Evolutionary conservation across 2,329 filamentous ascomycete genomes (phyloP), one percentile per base, ranked within the genome.

Genomic region (Berkeleyomyces rouxiae): DNA sequence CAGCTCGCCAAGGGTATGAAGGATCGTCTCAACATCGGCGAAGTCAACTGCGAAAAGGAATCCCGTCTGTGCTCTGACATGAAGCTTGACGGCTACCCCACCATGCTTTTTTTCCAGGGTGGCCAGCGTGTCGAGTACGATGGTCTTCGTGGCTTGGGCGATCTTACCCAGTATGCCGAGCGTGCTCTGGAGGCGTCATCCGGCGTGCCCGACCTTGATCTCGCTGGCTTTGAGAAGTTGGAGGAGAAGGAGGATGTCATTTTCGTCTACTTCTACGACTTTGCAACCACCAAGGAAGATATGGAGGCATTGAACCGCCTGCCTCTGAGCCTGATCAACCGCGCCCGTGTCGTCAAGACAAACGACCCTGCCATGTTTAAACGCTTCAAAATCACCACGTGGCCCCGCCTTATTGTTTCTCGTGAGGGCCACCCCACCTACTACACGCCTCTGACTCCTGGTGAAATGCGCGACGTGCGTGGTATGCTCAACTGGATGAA

Each of bases 261-360:
- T 62, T 99, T 99, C 73, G 76, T 96, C 67, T 99, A 97, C 76
- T 95, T 97, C 74, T 99, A 96, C 74, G 93, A 99, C 71, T 85
- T 95, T 68, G 93, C 93, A 10, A 96, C 92, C 1, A 95, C 90
- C 0, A 85, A 79, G 51, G 93, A 99, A 74, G 93, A 99, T 71
- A 96, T 99, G 70, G 79, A 81, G 68, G 91, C 92, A 31, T 77
- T 99, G 51, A 90, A 97, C 66, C 84, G 90, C 46, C 76, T 99
- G 40, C 89, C 90, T 13, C 79, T 97, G 62, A 91, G 84, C 72
- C 80, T 99, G 63, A 90, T 99, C 65, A 93, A 92, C 40, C 90
- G 90, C 70, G 93, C 89, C 37, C 93, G 88, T 72, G 78, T 99
- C 61, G 91, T 97, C 68, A 96, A 95, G 78, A 96, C 91, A 1